Base-by-base conservation (phyloP, 1,284 basidiomycete genomes). In the Xanthoconium separans region DNA sequence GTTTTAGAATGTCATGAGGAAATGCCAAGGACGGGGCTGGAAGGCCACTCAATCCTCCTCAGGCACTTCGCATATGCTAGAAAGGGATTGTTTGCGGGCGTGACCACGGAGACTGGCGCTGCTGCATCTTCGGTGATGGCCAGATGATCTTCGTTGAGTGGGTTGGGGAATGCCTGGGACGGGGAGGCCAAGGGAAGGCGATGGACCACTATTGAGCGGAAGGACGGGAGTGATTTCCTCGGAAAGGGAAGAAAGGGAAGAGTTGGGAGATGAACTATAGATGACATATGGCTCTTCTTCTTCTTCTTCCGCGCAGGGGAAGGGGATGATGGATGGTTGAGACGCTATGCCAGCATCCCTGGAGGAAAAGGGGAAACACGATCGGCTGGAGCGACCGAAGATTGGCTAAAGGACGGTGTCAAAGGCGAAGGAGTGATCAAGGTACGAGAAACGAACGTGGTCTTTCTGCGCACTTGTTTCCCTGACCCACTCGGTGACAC, bases 401-500 rank as follows among this genome's bases (percentile, higher is more conserved):
- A 53, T 30, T 2, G 62, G 53, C 70, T 71, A 29, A 2, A 1
- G 20, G 22, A 41, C n/a, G 5, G 15, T 6, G 49, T 55, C 30
- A 47, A 2, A n/a, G 18, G 1, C 8, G 10, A 20, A 2, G 11
- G 6, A 7, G 12, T 13, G 37, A 43, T 24, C 3, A 10, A 27
- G 15, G 36, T 2, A 30, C 15, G 37, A 37, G 0, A 18, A 1
- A 63, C 67, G 41, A 4, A 70, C 70, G 1, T 43, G 18, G 20
- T 61, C 58, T 11, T 71, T 66, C 37, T 63, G 70, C 1, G 62
- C 61, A n/a, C 53, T 70, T 3, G 70, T 70, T 33, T 70, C 61
- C 24, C 60, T 69, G 0, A 73, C 70, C 71, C 71, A 73, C 56
- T 72, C 70, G 1, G 70, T 61, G 58, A 70, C 70, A 20, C 69